A percentile compares a stretch with the other conserved stretches of the same genome.
phyloP scores from a whole-genome alignment of 2,329 filamentous ascomycete species.

The Elsinoe arachidis region DNA sequence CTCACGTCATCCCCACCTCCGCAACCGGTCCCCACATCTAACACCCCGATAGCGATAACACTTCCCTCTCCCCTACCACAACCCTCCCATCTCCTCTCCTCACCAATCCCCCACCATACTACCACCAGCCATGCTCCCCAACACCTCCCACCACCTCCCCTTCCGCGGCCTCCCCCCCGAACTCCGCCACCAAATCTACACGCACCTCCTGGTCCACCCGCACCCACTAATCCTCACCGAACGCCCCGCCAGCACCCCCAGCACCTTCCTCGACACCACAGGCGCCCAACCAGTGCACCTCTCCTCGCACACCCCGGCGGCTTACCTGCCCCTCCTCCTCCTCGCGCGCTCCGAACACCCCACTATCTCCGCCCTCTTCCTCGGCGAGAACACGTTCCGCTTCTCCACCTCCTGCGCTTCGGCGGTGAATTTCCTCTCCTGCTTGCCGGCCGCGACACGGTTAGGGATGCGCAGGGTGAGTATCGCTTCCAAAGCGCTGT shows the following conservation, averaged over 20 bases:
- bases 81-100: not conserved
- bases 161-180: slow-evolving; percentile 49
- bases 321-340: slow-evolving; percentile 2
- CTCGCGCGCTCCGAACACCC: not conserved
- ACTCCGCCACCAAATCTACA: slow-evolving; percentile 51
- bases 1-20: not conserved
- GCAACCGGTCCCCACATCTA: not conserved
- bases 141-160: slow-evolving; percentile 10
- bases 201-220: slow-evolving; percentile 28
- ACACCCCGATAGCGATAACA: not conserved
- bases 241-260: slow-evolving; percentile 3
- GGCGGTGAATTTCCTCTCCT: not conserved
- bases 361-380: slow-evolving; percentile 1
- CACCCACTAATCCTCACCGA: slow-evolving; percentile 6
- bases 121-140: not conserved
- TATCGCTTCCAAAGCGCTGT: slow-evolving; percentile 3
- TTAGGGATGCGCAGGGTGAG: not conserved
- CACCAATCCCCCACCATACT: not conserved
- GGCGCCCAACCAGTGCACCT: slow-evolving; percentile 6
- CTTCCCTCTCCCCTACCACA: not conserved
- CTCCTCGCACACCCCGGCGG: not conserved
- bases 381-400: slow-evolving; percentile 1
- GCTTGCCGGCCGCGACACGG: not conserved
- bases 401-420: slow-evolving; percentile 5
- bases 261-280: not conserved